Evolutionary conservation across 768 basidiomycete genomes (phyloP), one percentile per base, ranked within the genome.

Genomic region (Imleria badia): DNA sequence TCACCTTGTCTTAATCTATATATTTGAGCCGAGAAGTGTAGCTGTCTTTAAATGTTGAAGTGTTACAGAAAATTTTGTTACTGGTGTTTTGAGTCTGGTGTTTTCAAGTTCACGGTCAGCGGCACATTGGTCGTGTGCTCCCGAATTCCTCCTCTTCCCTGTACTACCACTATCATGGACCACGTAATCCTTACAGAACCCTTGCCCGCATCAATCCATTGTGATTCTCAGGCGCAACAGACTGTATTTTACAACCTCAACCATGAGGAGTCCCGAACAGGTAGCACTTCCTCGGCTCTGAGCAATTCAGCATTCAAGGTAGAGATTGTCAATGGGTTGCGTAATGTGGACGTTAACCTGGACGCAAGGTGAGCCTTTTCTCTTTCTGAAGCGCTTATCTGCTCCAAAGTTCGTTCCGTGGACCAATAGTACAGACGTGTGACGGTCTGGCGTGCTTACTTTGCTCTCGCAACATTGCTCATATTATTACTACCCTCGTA

Each of bases 311-410:
- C 75, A 15, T 63, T 66, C 23, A 76, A 81, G 56, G 75, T 76
- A 31, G 77, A 81, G 19, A 73, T 73, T 19, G 79, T 80, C 56
- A 82, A 88, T 50, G 86, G 84, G 12, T 63, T 92, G 56, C 77
- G 75, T 30, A 85, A 91, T 69, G 77, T 77, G 31, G 72, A 75
- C 40, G 63, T 77, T 13, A 77, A 69, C 59, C 69, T 93, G 50
- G 80, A 89, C 60, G 80, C 89, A 43, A 87, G 84, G 91, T 91
- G 74, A 84, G 87, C 61, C 62, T 51, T 40, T 52, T 66, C 63
- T 63, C 57, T 54, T 63, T 72, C 68, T 5, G 43, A 29, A 22
- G 22, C 38, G 44, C 20, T n/a, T 45, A 22, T 43, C 52, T 33
- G 42, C 34, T 63, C 67, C 70, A 58, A 59, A 61, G 65, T 63